Evolutionary conservation across 108 stramenopile genomes (phyloP), one percentile per base, ranked within the genome.

Genomic region (Nannochloropsis oceanica): DNA sequence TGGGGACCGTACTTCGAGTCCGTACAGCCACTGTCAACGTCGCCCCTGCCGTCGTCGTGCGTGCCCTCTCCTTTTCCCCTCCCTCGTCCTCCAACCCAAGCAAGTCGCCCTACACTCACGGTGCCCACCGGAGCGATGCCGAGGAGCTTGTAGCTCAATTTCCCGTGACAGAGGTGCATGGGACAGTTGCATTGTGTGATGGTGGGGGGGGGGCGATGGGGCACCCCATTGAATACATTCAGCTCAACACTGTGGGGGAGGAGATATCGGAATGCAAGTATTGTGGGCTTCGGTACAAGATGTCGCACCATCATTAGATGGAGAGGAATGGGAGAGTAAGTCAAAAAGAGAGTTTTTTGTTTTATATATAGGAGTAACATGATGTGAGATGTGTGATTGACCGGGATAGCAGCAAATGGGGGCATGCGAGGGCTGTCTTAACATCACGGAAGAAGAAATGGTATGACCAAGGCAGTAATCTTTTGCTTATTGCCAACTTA

Each of bases 131-230:
- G 44, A 96, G 95, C 84, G 95, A 99, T 87, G 97, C 97, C 11
- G 90, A 97, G 84, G 95, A 96, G 79, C 92, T 96, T 24, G 90
- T 99, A 82, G 82, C 93, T 27, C 82, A 94, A 84, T 91, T 95
- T 34, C 94, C 96, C 27, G 91, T 95, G 26, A 93, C 96, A 42
- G 92, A 94, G 90, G 96, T 97, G 24, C 94, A 95, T 46, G 95
- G 94, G 27, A 92, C 95, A 80, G 92, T 94, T 86, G 96, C 96
- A 43, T 87, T 96, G 44, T 98, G 97, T 88, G 95, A 96, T 42
- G 88, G 88, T 81, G 98, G 98, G 44, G 95, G 95, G 80, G 98
- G 98, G 1, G 93, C 95, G 13, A 89, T 98, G 83, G 98, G 98
- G 11, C 96, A 98, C 90, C 98, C 98, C 42, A 44, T 98, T 85